These are phyloP conservation scores for Vitis rotundifolia DNA, from an alignment of 164 flowering plant species.

Conservation along the genomic window DNA sequence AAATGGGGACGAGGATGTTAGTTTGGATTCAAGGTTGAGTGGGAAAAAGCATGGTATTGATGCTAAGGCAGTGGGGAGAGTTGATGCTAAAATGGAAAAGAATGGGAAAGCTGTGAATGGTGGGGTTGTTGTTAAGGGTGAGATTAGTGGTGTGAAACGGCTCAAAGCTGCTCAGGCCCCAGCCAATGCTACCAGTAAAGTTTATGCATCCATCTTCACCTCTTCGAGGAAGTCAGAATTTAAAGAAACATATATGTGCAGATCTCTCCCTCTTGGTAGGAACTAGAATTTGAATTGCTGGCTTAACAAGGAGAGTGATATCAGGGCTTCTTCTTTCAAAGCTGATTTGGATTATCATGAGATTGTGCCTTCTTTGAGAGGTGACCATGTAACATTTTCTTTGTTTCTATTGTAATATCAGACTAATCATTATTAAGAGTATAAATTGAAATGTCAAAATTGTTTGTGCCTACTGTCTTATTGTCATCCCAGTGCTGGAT, in stretches of 20 bases:
- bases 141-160: constrained; percentile 38
- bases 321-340: too few species aligned
- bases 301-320: too few species aligned
- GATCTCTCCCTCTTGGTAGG: constrained; percentile 93
- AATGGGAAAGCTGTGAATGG: constrained; percentile 35
- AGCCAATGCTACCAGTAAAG: constrained; percentile 69
- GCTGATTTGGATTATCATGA: background rate
- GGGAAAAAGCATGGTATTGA: constrained; percentile 64
- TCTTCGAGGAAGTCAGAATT: constrained; percentile 77
- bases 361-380: background rate
- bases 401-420: background rate
- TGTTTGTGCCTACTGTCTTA: too few species aligned
- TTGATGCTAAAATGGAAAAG: constrained; percentile 26
- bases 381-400: background rate
- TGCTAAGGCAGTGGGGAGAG: constrained; percentile 28
- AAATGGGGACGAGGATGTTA: constrained; percentile 20
- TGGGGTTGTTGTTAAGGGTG: constrained; percentile 27
- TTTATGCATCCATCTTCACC: constrained; percentile 91
- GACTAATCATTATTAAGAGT: too few species aligned
- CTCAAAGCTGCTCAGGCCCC: constrained; percentile 72
- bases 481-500: too few species aligned
- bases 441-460: too few species aligned
- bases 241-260: constrained; percentile 84
- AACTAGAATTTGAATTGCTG: constrained; percentile 30
- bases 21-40: constrained; percentile 27